Conservation (phyloP, 805 yeast species). For the Torulaspora franciscae region DNA sequence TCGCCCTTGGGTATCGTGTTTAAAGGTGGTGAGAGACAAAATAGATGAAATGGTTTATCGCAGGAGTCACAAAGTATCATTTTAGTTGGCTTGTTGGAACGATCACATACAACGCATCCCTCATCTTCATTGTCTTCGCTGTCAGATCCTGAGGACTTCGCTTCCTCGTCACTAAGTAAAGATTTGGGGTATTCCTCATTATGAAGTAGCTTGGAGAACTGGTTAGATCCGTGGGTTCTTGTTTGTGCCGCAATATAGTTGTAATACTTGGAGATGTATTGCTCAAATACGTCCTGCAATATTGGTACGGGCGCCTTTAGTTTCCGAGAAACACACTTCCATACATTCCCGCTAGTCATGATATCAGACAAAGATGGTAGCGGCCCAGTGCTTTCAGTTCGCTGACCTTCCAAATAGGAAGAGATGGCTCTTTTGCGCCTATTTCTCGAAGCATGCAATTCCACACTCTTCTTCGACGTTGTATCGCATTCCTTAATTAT, state of each 20-base stretch:
- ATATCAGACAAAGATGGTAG: conserved; percentile 13
- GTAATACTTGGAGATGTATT: conserved; percentile 33
- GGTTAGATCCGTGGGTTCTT: conserved; percentile 6
- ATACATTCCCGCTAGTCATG: conserved; percentile 21
- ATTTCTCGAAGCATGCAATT: conserved; percentile 1
- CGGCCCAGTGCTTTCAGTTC: neutral
- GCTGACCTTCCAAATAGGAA: conserved; percentile 5
- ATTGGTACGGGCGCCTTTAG: conserved; percentile 11
- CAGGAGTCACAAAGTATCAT: conserved; percentile 72
- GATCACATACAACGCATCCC: conserved; percentile 47
- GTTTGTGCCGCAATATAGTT: conserved; percentile 28
- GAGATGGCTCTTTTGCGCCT: conserved; percentile 10
- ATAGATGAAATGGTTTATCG: conserved; percentile 59
- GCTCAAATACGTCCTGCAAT: conserved; percentile 24
- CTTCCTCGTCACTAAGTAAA: conserved; percentile 26
- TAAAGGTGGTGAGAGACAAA: conserved; percentile 59
- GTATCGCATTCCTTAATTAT: conserved; percentile 27
- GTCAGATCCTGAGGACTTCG: conserved; percentile 8
- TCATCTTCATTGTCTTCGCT: conserved; percentile 36
- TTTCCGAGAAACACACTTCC: conserved; percentile 25
- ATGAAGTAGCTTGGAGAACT: conserved; percentile 21
- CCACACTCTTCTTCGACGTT: neutral
- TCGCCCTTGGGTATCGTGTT: conserved; percentile 48
- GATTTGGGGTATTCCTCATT: conserved; percentile 35
- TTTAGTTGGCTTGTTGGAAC: conserved; percentile 41